These are phyloP conservation scores for Phaseolus lunatus DNA, from an alignment of 306 rosid genomes.

Conservation along the genomic window DNA sequence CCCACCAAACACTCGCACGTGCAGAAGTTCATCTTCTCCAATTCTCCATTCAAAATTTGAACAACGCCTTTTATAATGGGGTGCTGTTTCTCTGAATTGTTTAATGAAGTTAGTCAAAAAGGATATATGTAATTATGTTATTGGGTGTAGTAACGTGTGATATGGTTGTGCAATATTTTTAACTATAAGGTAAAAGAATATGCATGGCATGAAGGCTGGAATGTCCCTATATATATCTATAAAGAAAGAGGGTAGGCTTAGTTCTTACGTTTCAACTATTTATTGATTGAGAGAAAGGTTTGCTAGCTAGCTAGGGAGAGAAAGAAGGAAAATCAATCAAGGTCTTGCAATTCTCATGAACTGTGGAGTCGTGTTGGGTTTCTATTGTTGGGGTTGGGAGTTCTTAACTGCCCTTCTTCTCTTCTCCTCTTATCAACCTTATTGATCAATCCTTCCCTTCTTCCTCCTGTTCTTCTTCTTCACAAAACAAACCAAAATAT, in stretches of 20 bases:
- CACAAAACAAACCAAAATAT: not conserved
- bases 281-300: constrained; percentile 7
- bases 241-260: constrained; percentile 49
- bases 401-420: constrained; percentile 99
- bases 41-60: constrained; percentile 27
- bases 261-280: constrained; percentile 66
- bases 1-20: constrained; percentile 54
- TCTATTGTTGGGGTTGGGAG: constrained; percentile 99
- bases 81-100: not conserved
- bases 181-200: constrained; percentile 10
- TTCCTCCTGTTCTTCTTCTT: constrained; percentile 6
- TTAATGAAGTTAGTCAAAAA: constrained; percentile 42
- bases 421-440: constrained; percentile 57
- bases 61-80: constrained; percentile 20
- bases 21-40: constrained; percentile 42
- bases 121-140: not conserved
- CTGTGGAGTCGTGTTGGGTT: constrained; percentile 99
- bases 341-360: constrained; percentile 89
- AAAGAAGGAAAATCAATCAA: not conserved
- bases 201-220: constrained; percentile 40
- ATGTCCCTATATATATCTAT: constrained; percentile 6
- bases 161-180: constrained; percentile 7
- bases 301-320: constrained; percentile 30
- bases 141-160: constrained; percentile 24
- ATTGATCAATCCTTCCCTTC: constrained; percentile 10